Evolutionary conservation across 495 filamentous ascomycete species (phyloP).

Genomic region (Platismatia glauca): DNA sequence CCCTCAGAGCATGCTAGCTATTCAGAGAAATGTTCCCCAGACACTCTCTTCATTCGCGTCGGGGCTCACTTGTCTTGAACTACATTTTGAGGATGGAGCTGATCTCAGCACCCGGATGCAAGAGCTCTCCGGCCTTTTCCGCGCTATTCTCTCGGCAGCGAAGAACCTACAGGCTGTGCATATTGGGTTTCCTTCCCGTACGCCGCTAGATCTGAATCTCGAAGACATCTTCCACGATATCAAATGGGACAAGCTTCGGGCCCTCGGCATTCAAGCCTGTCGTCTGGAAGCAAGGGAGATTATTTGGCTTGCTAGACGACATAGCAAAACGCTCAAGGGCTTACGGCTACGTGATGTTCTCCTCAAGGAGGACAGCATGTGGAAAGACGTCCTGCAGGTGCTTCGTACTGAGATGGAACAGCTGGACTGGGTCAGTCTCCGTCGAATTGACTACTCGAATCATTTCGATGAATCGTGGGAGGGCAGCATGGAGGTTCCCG

Average conservation of each 20-base stretch:
- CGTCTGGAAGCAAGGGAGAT: conserved; percentile 51
- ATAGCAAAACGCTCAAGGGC: conserved; percentile 46
- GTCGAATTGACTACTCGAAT: conserved; percentile 51
- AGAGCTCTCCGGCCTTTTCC: conserved; percentile 46
- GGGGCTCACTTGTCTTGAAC: conserved; percentile 49
- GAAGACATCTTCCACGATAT: conserved; percentile 56
- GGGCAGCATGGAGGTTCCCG: conserved; percentile 36
- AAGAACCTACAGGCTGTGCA: conserved; percentile 55
- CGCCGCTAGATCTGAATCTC: conserved; percentile 47
- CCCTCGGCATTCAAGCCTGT: conserved; percentile 60
- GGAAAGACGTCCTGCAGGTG: conserved; percentile 50
- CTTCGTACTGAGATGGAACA: conserved; percentile 50
- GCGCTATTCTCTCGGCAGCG: conserved; percentile 48
- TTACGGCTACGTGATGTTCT: conserved; percentile 50
- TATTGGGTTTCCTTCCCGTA: conserved; percentile 51
- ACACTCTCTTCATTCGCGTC: conserved; percentile 44
- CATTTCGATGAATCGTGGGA: conserved; percentile 43
- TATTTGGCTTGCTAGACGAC: conserved; percentile 46
- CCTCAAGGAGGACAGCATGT: conserved; percentile 48
- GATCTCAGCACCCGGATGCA: conserved; percentile 49
- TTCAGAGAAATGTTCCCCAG: conserved; percentile 38
- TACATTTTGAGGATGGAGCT: conserved; percentile 48
- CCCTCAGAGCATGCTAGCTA: conserved; percentile 45
- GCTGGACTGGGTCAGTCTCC: conserved; percentile 52
- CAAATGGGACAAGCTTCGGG: conserved; percentile 51